Evolutionary conservation across 2,329 filamentous ascomycete species (phyloP).

Genomic region (Dryadomyces sulphureus): DNA sequence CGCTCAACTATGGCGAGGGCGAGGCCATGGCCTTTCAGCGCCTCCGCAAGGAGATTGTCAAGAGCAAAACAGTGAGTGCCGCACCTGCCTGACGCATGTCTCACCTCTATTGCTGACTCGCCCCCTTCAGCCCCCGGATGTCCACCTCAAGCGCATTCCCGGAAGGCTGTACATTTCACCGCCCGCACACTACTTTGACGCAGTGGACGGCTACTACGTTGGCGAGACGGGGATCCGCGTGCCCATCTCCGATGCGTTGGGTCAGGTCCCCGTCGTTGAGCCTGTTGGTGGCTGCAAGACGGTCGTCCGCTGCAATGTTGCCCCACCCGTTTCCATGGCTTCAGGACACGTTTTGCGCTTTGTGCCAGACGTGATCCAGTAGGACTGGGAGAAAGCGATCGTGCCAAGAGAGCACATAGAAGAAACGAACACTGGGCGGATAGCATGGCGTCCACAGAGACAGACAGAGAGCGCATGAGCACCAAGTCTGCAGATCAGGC

Average conservation of each 20-base stretch:
- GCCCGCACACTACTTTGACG: not conserved
- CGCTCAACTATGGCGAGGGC: slow-evolving; percentile 15
- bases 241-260: not conserved
- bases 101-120: too few species aligned
- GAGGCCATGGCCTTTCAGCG: not conserved
- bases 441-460: too few species aligned
- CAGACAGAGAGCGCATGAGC: too few species aligned
- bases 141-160: not conserved
- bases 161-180: not conserved
- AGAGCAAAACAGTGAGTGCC: not conserved
- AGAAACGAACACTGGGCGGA: not conserved
- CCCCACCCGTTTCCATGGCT: not conserved
- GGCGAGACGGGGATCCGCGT: not conserved
- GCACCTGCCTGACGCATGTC: too few species aligned
- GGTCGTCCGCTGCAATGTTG: not conserved
- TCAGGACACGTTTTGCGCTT: not conserved
- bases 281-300: not conserved
- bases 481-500: too few species aligned
- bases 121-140: not conserved
- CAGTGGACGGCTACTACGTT: not conserved
- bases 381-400: not conserved
- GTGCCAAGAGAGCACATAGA: too few species aligned
- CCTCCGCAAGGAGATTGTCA: not conserved
- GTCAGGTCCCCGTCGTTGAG: not conserved
- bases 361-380: not conserved